Evolutionary conservation across 192 early-diverging fungal genomes (phyloP), one percentile per base, ranked within the genome.

Genomic region (Rhizophagus clarus): DNA sequence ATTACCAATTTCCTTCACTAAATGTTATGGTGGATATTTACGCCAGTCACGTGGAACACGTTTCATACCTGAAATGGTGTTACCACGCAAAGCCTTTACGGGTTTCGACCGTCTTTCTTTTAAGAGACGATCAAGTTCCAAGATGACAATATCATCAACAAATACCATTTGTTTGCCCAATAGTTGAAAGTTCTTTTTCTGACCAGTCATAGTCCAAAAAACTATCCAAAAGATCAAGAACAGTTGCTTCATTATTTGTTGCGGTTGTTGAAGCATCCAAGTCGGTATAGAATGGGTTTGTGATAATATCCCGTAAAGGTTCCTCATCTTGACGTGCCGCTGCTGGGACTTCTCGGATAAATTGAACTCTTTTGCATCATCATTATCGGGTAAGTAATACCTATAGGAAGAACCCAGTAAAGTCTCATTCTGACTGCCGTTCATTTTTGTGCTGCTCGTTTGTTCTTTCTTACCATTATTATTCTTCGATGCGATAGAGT

Each of bases 221-320:
- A 82, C 81, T 83, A 80, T 86, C 85, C 81, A 86, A 80, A 83
- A 86, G 80, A 77, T 86, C 85, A 86, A 79, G 77, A 86, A 82
- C 72, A 84, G 32, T 81, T 83, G 85, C 29, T 83, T 83, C 85
- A 82, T 81, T 64, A 83, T 82, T 70, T 31, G 49, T 22, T 20
- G 49, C 49, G 14, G 49, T 56, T 80, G 74, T 51, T 79, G 40
- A 64, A 83, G 71, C 37, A 81, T 76, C 84, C 17, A 73, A 49
- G 42, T 73, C 72, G 37, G 72, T 45, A 42, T 56, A 42, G 72
- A 49, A 75, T 22, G 73, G 47, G 61, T 75, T 40, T 56, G 49
- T 56, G 56, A 51, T 3, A 56, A 75, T 22, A 56, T 75, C 73
- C 73, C 73, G 73, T 75, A 75, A 75, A 75, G 73, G 73, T 32